Percentiles rank a stretch among this genome's conserved stretches.
Conservation (phyloP, 441 rosid genomes). For the Sinapis alba region DNA sequence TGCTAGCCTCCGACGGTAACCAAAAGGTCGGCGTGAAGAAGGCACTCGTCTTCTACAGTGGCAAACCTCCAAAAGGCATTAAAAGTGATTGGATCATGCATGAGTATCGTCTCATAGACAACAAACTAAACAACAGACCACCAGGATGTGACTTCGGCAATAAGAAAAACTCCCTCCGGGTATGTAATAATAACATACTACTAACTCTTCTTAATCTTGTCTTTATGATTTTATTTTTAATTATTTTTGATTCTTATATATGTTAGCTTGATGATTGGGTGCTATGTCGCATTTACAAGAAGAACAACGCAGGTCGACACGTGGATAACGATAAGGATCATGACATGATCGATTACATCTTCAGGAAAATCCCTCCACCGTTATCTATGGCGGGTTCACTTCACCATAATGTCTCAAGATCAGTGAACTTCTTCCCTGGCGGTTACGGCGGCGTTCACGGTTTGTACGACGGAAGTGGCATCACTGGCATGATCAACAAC, state of each 20-base stretch:
- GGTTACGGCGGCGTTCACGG: slow-evolving; percentile 18
- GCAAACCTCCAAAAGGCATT: slow-evolving; percentile 63
- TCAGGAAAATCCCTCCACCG: slow-evolving; percentile 33
- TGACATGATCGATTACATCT: slow-evolving; percentile 38
- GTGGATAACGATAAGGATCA: slow-evolving; percentile 38
- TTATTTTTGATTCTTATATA: not conserved
- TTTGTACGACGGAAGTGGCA: slow-evolving; percentile 3
- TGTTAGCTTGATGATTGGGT: slow-evolving; percentile 56
- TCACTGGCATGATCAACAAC: slow-evolving; percentile 4
- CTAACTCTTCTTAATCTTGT: not conserved
- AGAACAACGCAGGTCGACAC: slow-evolving; percentile 37
- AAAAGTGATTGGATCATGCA: slow-evolving; percentile 73
- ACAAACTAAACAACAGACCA: slow-evolving; percentile 59
- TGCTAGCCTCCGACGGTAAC: slow-evolving; percentile 46
- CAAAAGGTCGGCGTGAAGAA: slow-evolving; percentile 60
- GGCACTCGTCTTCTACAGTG: slow-evolving; percentile 61
- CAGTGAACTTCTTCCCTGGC: slow-evolving; percentile 28
- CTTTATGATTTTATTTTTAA: not conserved
- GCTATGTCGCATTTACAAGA: slow-evolving; percentile 51
- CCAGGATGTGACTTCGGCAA: slow-evolving; percentile 55
- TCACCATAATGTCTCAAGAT: slow-evolving; percentile 22
- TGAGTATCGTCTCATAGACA: slow-evolving; percentile 58
- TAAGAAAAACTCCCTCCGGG: slow-evolving; percentile 44
- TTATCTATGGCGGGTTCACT: slow-evolving; percentile 26
- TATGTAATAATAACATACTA: slow-evolving; percentile 14